Base-by-base conservation (phyloP, 257 asterid species). In the Nicotiana attenuata region DNA sequence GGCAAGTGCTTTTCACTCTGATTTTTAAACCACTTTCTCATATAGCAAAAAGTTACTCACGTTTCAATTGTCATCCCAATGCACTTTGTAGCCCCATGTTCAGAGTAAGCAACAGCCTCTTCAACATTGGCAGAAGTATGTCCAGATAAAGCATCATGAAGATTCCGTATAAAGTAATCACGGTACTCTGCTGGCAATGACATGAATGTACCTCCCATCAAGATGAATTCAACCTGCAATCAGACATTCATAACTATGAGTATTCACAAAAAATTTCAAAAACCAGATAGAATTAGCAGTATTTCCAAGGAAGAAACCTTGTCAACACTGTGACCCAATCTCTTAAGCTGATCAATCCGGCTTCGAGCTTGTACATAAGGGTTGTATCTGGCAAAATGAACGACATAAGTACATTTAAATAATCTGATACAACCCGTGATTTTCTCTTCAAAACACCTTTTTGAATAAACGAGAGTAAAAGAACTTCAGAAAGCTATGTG, bases 131-230 rank as follows among this genome's bases (percentile, higher is more conserved):
- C 89, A 82, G 99, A 96, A 53, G 99, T 93, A 84, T 96, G 98
- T 35, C 99, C 99, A 5, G 99, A 96, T 80, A 96, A 88, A 80
- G 99, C 98, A 92, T 96, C 98, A 81, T 96, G 99, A 45, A 96
- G 98, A 88, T 96, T 96, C 85, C 98, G 87, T 81, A 84, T 88
- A 84, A 96, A 96, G 84, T 89, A 96, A 81, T 96, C 98, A 60
- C 99, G 97, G 88, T 96, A 96, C 19, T 96, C 98, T 69, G 98
- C 86, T 76, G 99, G 98, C 89, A 94, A 89, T 4, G 99, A 96
- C 99, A 94, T 94, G 88, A 96, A 96, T 77, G 99, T 96, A 56
- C 98, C 99, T 84, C 99, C 98, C 98, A 96, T 96, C 91, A 96
- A 87, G 85, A 96, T 96, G 88, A 96, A 96, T 69, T 96, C 99